Base-by-base conservation (phyloP, 306 rosid genomes). In the Prunus salicina region DNA sequence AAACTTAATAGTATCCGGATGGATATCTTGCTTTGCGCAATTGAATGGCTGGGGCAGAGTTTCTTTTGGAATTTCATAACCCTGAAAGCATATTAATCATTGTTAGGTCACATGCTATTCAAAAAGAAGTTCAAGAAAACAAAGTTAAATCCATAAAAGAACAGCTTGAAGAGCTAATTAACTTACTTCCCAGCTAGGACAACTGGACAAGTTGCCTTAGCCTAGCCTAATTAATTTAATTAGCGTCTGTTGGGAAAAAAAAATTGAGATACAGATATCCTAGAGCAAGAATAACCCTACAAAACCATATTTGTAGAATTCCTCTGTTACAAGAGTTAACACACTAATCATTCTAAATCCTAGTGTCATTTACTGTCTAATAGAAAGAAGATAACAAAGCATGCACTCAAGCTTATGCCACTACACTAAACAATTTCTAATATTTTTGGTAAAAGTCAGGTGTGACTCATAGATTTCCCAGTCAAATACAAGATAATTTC, bases 31-130 rank as follows among this genome's bases (percentile, higher is more conserved):
- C 61, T 72, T 83, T 6, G 63, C 63, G 24, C 2, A 67, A 67
- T 70, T 87, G 90, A 92, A 92, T 75, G 92, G 95, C 69, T 83
- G 89, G 0, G 99, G 99, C 82, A 91, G 71, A n/a, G 27, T 50
- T 68, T 65, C 92, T 82, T 82, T 87, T 32, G 98, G 98, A 80
- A 95, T 79, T 79, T 90, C 98, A 76, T 77, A 79, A 78, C 61
- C 88, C 98, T 95, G 65, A 24, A 87, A 20, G 57, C 30, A 79
- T 58, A 81, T 70, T 51, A 74, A 79, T 20, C 52, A 53, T 13
- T 18, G 70, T 83, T 49, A 82, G 82, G 72, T 53, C 38, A 80
- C 68, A 56, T 30, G 46, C 67, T 45, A 52, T 6, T 46, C 3
- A 28, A 75, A 41, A 64, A 63, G 1, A 15, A 34, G 61, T 12